phyloP scores from a whole-genome alignment of 345 rosid genomes.

The Rhodomyrtus tomentosa region DNA sequence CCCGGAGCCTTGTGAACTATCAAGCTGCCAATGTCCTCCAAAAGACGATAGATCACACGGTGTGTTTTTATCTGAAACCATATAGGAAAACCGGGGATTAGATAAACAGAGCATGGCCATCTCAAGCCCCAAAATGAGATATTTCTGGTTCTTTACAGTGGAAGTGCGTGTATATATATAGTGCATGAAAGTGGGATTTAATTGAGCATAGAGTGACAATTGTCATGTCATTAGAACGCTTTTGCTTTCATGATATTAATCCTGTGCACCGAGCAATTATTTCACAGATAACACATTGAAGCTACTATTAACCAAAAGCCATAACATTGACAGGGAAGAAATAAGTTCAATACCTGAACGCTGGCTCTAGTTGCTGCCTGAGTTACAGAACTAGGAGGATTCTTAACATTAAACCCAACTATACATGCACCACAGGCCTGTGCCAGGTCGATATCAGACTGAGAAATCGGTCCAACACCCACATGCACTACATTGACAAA shows the following conservation, averaged over 20 bases:
- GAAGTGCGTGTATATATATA: neutral
- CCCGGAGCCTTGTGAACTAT: slow-evolving; percentile 93
- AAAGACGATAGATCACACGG: slow-evolving; percentile 40
- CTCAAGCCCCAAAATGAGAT: neutral
- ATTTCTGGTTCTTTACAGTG: neutral
- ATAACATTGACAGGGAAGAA: neutral
- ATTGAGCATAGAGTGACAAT: neutral
- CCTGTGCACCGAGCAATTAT: neutral
- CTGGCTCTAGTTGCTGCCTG: slow-evolving; percentile 47
- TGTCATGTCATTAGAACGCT: neutral
- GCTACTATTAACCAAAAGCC: neutral
- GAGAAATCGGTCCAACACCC: slow-evolving; percentile 82
- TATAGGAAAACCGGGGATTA: neutral
- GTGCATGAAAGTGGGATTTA: neutral
- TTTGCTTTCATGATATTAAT: neutral
- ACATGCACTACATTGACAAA: slow-evolving; percentile 77
- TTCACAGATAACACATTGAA: neutral
- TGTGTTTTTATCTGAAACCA: slow-evolving; percentile 53
- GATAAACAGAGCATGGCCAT: neutral
- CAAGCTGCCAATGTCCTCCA: slow-evolving; percentile 60
- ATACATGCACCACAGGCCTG: slow-evolving; percentile 77
- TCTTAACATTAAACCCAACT: slow-evolving; percentile 75
- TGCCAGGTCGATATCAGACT: slow-evolving; percentile 84
- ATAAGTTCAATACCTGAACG: slow-evolving; percentile 34
- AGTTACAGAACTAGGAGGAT: slow-evolving; percentile 27